A percentile compares a stretch with the other conserved stretches of the same genome.
phyloP scores from a whole-genome alignment of 1,284 basidiomycete genomes.

The Cerrena zonata region DNA sequence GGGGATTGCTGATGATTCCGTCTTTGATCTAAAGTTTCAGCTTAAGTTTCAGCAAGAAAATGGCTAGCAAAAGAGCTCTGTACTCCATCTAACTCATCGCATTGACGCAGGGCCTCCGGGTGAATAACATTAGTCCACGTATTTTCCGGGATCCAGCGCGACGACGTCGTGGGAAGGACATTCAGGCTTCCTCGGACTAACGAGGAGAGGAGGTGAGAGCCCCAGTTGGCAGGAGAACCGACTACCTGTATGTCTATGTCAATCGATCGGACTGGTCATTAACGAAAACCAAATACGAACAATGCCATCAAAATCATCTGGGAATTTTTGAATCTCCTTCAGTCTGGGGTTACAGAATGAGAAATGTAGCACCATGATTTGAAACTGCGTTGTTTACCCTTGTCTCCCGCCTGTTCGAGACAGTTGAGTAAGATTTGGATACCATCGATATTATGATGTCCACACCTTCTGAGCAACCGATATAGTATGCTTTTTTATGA shows the following conservation, averaged over 20 bases:
- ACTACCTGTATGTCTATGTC: too few relatives aligned
- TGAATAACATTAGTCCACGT: constrained; percentile 21
- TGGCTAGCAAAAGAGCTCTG: constrained; percentile 1
- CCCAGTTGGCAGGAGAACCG: constrained; percentile 24
- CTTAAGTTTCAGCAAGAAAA: background rate
- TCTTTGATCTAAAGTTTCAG: constrained; percentile 19
- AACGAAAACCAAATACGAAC: too few relatives aligned
- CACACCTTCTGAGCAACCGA: constrained; percentile 27
- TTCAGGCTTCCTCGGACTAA: constrained; percentile 19
- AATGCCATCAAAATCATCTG: too few relatives aligned
- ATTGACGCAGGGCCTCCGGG: constrained; percentile 25
- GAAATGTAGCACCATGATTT: too few relatives aligned
- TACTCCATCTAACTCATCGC: constrained; percentile 29
- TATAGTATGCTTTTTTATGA: constrained; percentile 24
- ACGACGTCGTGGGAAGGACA: constrained; percentile 16
- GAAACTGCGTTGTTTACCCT: too few relatives aligned
- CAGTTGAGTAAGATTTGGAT: too few relatives aligned
- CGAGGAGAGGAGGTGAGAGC: constrained; percentile 22
- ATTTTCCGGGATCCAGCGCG: constrained; percentile 18
- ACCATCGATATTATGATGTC: too few relatives aligned
- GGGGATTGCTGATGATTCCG: constrained; percentile 31
- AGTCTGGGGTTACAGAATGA: too few relatives aligned
- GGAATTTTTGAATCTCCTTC: too few relatives aligned
- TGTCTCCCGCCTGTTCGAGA: too few relatives aligned
- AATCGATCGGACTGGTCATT: too few relatives aligned